Evolutionary conservation across 768 basidiomycete species (phyloP), one percentile per base, ranked within the genome.

Genomic region (Astraeus odoratus): DNA sequence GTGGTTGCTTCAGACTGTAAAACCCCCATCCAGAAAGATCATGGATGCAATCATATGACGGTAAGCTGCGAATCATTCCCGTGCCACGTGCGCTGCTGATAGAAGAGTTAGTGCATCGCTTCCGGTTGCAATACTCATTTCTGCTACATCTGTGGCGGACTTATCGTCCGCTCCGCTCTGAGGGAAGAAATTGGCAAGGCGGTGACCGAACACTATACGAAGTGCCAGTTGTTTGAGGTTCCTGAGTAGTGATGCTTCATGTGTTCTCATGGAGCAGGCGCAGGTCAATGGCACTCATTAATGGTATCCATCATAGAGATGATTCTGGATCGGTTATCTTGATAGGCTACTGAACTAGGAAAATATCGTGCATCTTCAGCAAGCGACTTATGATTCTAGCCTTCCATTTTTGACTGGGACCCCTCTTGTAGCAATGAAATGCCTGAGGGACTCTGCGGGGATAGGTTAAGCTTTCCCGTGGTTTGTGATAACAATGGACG

Each of bases 111-210:
- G 78, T 80, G 76, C 51, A 69, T 71, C 30, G 64, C 75, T 1
- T 76, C 77, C 2, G 76, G 72, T n/a, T 81, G 79, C 57, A 78
- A 79, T 50, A 70, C 72, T 51, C 77, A 79, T 49, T 79, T 78
- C 52, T 79, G 77, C 51, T 78, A 79, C 45, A 22, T 57, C 12
- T 79, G 77, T 43, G 77, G 76, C 10, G 56, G 57, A 10, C 53
- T 66, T 37, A 80, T 80, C 44, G 67, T 75, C 36, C 64, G 56
- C 23, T 70, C 71, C 0, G 68, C 65, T 2, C 45, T 66, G 24
- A 53, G 48, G 35, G 24, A 50, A 2, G 69, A 69, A n/a, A 58
- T 72, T 26, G 27, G 36, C 2, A 36, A 44, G 0, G 64, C 63
- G 1, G 53, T 67, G 8, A 52, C 61, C 4, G 45, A 24, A 3